Conservation (phyloP, 1,139 yeast genomes). For the Yamadazyma siamensis region DNA sequence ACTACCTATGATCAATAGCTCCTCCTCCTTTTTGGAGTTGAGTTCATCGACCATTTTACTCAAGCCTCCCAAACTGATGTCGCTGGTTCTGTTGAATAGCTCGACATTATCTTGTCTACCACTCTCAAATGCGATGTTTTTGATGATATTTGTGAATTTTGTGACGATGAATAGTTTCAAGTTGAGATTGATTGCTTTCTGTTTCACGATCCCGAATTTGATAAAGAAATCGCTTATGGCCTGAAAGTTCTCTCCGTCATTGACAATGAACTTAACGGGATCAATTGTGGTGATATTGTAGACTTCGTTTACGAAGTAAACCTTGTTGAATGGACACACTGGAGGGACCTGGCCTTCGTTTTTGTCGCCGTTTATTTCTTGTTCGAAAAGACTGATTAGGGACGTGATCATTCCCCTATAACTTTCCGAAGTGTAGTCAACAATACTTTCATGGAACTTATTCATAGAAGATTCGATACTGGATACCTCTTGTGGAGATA, state of each 20-base stretch:
- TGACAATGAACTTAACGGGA: constrained; percentile 45
- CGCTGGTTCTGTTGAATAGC: constrained; percentile 19
- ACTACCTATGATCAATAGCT: constrained; percentile 43
- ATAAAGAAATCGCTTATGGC: constrained; percentile 43
- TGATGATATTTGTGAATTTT: constrained; percentile 48
- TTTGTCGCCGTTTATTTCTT: constrained; percentile 4
- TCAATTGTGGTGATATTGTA: constrained; percentile 49
- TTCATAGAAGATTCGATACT: constrained; percentile 53
- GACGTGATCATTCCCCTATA: constrained; percentile 45
- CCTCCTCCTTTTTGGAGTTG: constrained; percentile 19
- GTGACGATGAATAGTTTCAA: constrained; percentile 23
- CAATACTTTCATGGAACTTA: constrained; percentile 63
- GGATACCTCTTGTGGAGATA: constrained; percentile 43
- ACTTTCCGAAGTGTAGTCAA: constrained; percentile 48
- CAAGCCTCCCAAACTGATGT: constrained; percentile 24
- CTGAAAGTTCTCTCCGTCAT: constrained; percentile 43
- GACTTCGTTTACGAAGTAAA: constrained; percentile 36
- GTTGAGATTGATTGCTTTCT: constrained; percentile 4
- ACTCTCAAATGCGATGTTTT: constrained; percentile 45
- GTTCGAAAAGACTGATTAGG: constrained; percentile 32
- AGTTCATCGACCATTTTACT: constrained; percentile 28
- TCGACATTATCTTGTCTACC: constrained; percentile 15
- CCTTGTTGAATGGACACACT: constrained; percentile 39
- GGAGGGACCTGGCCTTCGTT: constrained; percentile 1
- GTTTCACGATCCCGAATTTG: constrained; percentile 24